These are phyloP conservation scores for Parachaetomium inaequale DNA, from an alignment of 495 filamentous ascomycete species.

Conservation along the genomic window DNA sequence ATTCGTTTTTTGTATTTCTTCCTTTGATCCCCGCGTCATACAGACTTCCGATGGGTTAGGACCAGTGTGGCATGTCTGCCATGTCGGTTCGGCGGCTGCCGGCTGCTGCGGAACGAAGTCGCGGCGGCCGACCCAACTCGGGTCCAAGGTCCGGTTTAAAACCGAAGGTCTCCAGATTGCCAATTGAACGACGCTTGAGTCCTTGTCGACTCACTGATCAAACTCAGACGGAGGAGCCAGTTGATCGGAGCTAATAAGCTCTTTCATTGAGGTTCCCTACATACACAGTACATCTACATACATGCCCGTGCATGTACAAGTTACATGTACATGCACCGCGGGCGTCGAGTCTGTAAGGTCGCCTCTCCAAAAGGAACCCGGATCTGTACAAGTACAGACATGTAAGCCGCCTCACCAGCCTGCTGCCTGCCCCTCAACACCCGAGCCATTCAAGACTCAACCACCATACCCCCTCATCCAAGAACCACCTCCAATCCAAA, in stretches of 20 bases:
- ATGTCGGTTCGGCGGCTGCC: neutral
- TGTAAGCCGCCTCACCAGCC: neutral
- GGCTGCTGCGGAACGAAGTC: neutral
- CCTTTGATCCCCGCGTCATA: neutral
- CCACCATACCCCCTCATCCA: neutral
- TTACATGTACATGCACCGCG: no score
- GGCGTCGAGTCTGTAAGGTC: no score
- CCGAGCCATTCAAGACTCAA: neutral
- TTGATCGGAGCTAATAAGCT: no score
- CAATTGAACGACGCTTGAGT: neutral
- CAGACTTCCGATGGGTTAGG: neutral
- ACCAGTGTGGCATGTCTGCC: neutral
- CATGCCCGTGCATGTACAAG: no score
- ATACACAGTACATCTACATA: no score
- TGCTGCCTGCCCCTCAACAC: neutral
- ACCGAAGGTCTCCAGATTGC: neutral
- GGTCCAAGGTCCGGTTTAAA: neutral
- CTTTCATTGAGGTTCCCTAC: no score
- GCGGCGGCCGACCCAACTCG: neutral
- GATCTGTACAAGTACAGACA: no score
- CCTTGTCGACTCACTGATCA: no score
- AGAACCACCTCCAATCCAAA: neutral
- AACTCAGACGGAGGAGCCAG: no score
- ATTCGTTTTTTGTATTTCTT: neutral
- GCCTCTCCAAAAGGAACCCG: neutral